Evolutionary conservation across 768 basidiomycete species (phyloP).

Genomic region (Postia placenta): DNA sequence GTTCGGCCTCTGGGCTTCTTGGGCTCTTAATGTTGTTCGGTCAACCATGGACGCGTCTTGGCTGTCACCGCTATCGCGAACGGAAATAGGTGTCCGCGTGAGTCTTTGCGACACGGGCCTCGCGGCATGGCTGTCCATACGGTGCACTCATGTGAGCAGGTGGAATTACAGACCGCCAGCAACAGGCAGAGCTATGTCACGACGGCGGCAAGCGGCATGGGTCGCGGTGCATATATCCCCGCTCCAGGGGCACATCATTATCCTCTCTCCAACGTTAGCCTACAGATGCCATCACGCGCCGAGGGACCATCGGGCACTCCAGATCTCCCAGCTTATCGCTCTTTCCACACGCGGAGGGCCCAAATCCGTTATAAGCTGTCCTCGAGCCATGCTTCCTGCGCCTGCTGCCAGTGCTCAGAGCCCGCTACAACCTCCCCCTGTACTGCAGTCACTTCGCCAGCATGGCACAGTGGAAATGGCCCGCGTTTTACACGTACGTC

Average conservation of each 20-base stretch:
- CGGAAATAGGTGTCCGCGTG: conserved; percentile 2
- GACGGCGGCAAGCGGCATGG: not conserved
- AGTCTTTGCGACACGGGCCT: not conserved
- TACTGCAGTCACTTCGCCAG: not conserved
- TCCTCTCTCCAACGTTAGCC: not conserved
- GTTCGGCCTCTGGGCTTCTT: too few species aligned
- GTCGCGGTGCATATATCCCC: not conserved
- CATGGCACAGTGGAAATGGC: conserved; percentile 19
- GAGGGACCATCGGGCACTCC: not conserved
- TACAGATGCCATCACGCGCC: not conserved
- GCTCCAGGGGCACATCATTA: not conserved
- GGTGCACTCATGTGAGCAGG: not conserved
- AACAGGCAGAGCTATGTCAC: not conserved
- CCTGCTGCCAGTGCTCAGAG: conserved; percentile 1
- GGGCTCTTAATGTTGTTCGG: too few species aligned
- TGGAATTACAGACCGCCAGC: not conserved
- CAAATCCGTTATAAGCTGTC: not conserved
- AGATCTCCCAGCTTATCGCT: conserved; percentile 6
- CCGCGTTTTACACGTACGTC: conserved; percentile 22
- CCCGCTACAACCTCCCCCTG: not conserved
- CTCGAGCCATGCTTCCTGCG: not conserved
- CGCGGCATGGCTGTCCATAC: not conserved
- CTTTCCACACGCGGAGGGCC: not conserved
- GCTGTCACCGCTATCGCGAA: not conserved
- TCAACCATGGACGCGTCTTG: not conserved